Percentiles rank a stretch among this genome's conserved stretches.
Conservation (phyloP, 2,329 filamentous ascomycete species). For the Xylaria sp. region DNA sequence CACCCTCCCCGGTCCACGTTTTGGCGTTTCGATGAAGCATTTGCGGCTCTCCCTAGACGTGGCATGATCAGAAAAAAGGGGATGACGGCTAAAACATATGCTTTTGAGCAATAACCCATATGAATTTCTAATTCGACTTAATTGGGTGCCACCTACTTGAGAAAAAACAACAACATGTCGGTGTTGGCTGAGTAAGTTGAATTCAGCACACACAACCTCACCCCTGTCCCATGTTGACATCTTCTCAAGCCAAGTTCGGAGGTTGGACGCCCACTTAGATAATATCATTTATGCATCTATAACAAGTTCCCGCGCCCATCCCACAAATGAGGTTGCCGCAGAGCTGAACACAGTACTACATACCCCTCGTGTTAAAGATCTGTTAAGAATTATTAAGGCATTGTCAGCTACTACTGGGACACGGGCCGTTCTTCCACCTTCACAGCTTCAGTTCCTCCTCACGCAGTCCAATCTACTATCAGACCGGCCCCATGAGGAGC, state of each 20-base stretch:
- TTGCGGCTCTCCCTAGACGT: constrained; percentile 30
- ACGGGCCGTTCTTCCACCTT: constrained; percentile 67
- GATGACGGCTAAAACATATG: constrained; percentile 35
- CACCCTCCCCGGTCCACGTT: background rate
- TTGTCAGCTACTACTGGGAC: constrained; percentile 76
- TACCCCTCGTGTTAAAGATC: constrained; percentile 65
- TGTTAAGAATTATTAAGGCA: constrained; percentile 75
- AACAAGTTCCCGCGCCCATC: constrained; percentile 55
- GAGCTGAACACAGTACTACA: constrained; percentile 62
- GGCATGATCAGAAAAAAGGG: constrained; percentile 40
- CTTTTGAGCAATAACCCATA: constrained; percentile 40
- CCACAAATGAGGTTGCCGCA: constrained; percentile 50
- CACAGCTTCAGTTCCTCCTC: constrained; percentile 70
- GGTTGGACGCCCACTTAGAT: constrained; percentile 73
- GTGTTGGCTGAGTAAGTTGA: constrained; percentile 60
- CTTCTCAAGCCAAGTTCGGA: constrained; percentile 63
- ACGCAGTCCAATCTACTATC: constrained; percentile 67
- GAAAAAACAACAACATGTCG: constrained; percentile 52
- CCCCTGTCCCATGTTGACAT: constrained; percentile 17
- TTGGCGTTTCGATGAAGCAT: constrained; percentile 13
- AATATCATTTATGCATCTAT: constrained; percentile 64
- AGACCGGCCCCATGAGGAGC: constrained; percentile 44
- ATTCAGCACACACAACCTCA: constrained; percentile 24
- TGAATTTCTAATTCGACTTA: constrained; percentile 26
- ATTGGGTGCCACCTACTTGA: constrained; percentile 15